These are phyloP conservation scores for Blastocystis hominis DNA, from an alignment of 352 stramenopile genomes.

Conservation along the genomic window DNA sequence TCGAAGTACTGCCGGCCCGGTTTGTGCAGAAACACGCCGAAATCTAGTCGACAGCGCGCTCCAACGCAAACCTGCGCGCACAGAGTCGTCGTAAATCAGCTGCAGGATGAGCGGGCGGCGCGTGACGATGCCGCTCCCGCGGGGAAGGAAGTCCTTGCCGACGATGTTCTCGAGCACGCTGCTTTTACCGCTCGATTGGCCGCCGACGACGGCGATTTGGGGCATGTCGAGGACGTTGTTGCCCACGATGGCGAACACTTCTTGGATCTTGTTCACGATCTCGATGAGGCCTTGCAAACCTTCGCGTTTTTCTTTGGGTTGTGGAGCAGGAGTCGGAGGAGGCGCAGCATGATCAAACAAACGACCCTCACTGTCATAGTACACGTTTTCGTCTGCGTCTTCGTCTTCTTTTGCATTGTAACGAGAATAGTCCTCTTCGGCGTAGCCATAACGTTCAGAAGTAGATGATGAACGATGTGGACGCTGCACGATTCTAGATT, in stretches of 20 bases:
- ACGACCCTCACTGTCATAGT: too few species aligned
- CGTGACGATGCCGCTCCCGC: slow-evolving; percentile 95
- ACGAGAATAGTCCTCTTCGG: too few species aligned
- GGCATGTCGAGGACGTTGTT: slow-evolving; percentile 80
- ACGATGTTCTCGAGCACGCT: slow-evolving; percentile 87
- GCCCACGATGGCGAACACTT: slow-evolving; percentile 86
- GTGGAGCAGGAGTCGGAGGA: too few species aligned
- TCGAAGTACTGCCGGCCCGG: slow-evolving; percentile 84
- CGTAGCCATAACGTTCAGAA: too few species aligned
- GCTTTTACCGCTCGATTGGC: slow-evolving; percentile 88
- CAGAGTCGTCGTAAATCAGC: slow-evolving; percentile 69
- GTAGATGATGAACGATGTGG: too few species aligned
- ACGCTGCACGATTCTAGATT: too few species aligned
- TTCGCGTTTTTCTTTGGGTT: too few species aligned
- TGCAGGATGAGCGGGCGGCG: slow-evolving; percentile 90
- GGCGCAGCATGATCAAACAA: too few species aligned
- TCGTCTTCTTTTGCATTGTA: too few species aligned
- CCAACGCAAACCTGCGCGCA: not conserved
- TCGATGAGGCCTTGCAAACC: slow-evolving; percentile 97
- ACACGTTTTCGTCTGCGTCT: too few species aligned
- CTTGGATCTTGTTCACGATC: slow-evolving; percentile 98
- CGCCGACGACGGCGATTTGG: slow-evolving; percentile 93
- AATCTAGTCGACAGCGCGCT: slow-evolving; percentile 70
- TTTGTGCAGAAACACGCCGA: slow-evolving; percentile 94
- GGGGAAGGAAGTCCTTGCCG: slow-evolving; percentile 84